Evolutionary conservation across 2,329 filamentous ascomycete species (phyloP), one percentile per base, ranked within the genome.

Genomic region (Calonectria pteridis): DNA sequence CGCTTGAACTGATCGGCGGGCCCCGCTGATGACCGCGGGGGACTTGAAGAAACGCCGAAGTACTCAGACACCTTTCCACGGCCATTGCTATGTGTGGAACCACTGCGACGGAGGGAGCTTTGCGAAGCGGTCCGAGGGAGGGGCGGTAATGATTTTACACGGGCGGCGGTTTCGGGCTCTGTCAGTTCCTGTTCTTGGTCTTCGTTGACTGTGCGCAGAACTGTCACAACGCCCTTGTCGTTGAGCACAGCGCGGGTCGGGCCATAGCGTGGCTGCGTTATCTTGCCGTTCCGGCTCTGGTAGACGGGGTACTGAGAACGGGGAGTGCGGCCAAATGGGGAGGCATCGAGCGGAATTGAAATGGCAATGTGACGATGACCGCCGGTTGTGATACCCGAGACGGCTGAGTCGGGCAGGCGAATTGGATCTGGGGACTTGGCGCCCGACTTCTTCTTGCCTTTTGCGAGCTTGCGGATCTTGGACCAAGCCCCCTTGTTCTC

Each of bases 301-400:
- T 80, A 81, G 20, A 84, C 77, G 14, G 84, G 83, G 69, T 84
- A 83, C 71, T 85, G 84, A 9, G 83, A 81, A 59, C 80, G 78
- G 26, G 80, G 78, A 37, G 75, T 77, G 43, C 77, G 74, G 3
- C 84, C 84, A 53, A 88, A 82, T 28, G 89, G 86, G 6, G 86
- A 87, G 71, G 89, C 83, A 75, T 90, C 86, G 16, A 88, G 73
- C 1, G 91, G 90, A 55, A 92, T 91, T 0, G 90, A 91, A 66
- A 92, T 92, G 72, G 90, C 89, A 75, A 92, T 91, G 77, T 92
- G 88, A 6, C 89, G 86, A 78, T 90, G 85, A 1, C 90, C 90
- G 3, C 84, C 87, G 9, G 82, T 88, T 0, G 90, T 92, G 43
- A 83, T 88, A 10, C 89, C 88, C 5, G 89, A 88, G 18, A 92